These are phyloP conservation scores for Exophiala lecanii-corni DNA, from an alignment of 2,329 filamentous ascomycete species.

Conservation along the genomic window DNA sequence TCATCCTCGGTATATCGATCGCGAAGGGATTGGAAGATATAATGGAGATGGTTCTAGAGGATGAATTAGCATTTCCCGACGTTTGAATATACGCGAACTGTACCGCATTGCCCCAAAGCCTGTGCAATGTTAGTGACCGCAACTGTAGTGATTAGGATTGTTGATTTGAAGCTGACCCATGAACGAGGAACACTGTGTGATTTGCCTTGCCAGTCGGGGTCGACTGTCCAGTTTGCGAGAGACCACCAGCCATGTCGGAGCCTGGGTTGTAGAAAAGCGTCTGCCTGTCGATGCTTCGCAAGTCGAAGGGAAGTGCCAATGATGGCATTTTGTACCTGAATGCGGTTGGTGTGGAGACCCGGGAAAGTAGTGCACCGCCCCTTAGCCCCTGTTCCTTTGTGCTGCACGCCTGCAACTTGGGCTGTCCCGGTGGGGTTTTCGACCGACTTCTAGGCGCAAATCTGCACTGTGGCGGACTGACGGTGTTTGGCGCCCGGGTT, in stretches of 20 bases:
- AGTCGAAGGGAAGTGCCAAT: constrained; percentile 27
- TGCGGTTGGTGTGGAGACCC: not conserved
- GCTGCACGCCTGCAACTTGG: too few species aligned
- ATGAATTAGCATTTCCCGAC: constrained; percentile 5
- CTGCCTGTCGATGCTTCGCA: constrained; percentile 28
- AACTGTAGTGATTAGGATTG: not conserved
- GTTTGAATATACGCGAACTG: not conserved
- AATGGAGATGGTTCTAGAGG: constrained; percentile 45
- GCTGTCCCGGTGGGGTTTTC: too few species aligned
- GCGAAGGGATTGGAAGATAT: constrained; percentile 48
- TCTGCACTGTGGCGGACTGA: too few species aligned
- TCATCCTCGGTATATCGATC: constrained; percentile 46
- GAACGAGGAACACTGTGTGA: constrained; percentile 59
- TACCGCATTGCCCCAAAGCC: constrained; percentile 53
- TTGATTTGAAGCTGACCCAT: constrained; percentile 46
- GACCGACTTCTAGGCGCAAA: too few species aligned
- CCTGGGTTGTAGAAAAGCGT: constrained; percentile 21
- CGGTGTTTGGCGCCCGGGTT: not conserved
- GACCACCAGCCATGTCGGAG: constrained; percentile 19
- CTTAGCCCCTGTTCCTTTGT: not conserved
- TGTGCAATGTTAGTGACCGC: constrained; percentile 27
- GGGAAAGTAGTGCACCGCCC: not conserved
- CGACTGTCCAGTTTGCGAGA: constrained; percentile 17
- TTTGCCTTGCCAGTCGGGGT: constrained; percentile 32
- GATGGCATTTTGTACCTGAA: constrained; percentile 6